Percentiles rank a stretch among this genome's conserved stretches.
Evolutionary conservation across 2,329 filamentous ascomycete species (phyloP).

Genomic region (Westerdykella aurantiaca): DNA sequence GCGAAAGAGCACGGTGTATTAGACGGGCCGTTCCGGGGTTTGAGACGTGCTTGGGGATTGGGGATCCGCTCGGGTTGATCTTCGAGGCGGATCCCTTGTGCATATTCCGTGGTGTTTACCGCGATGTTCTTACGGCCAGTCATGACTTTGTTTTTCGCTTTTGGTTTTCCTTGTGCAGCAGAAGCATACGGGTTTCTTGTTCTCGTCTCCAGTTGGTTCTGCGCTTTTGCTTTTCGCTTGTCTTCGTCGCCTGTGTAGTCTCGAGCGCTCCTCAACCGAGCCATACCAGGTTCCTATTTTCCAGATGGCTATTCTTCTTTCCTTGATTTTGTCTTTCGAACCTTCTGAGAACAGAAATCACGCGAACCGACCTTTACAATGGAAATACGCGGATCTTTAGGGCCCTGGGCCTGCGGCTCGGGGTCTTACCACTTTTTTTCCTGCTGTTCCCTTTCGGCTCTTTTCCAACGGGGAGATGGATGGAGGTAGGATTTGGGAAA

Average conservation of each 20-base stretch:
- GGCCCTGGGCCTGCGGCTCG: neutral
- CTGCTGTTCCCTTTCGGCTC: neutral
- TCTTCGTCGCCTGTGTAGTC: conserved; percentile 26
- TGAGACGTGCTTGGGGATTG: conserved; percentile 12
- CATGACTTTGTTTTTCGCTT: conserved; percentile 30
- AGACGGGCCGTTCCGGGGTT: conserved; percentile 20
- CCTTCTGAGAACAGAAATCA: conserved; percentile 11
- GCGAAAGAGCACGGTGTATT: conserved; percentile 67
- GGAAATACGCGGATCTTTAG: neutral
- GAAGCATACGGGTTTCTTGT: conserved; percentile 11
- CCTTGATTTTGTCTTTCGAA: conserved; percentile 10
- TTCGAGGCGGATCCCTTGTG: conserved; percentile 24
- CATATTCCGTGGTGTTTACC: conserved; percentile 30
- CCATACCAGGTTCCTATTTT: conserved; percentile 22
- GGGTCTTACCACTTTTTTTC: neutral
- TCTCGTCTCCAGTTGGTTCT: conserved; percentile 3
- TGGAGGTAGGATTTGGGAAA: no score
- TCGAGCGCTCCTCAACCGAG: conserved; percentile 4
- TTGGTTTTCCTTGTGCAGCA: conserved; percentile 14
- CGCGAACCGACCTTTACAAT: neutral
- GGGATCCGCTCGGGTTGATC: conserved; percentile 10
- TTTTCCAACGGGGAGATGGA: no score
- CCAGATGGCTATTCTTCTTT: conserved; percentile 17
- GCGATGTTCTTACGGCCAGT: conserved; percentile 33
- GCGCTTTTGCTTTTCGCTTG: conserved; percentile 20